phyloP scores from a whole-genome alignment of 2,329 filamentous ascomycete genomes.

The Phaeoacremonium minimum region DNA sequence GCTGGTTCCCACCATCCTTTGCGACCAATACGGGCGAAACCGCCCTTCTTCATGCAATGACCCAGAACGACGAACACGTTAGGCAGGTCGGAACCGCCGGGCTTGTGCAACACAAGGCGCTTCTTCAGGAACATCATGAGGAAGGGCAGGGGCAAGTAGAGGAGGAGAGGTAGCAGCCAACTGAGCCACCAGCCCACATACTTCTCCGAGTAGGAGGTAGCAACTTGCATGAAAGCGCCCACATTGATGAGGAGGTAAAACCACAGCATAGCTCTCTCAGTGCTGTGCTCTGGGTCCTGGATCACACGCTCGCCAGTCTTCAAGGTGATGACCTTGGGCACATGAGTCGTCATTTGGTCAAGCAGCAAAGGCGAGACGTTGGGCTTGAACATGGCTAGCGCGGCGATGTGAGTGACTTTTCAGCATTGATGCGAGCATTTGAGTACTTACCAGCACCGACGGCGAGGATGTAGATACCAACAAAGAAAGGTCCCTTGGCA shows the following conservation, averaged over 20 bases:
- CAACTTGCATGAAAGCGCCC: slow-evolving; percentile 55
- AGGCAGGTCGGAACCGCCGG: slow-evolving; percentile 61
- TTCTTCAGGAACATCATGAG: slow-evolving; percentile 54
- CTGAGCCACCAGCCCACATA: slow-evolving; percentile 74
- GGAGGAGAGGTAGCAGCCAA: slow-evolving; percentile 43
- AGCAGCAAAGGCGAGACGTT: slow-evolving; percentile 41
- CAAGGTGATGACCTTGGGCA: slow-evolving; percentile 33
- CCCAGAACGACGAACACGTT: slow-evolving; percentile 53
- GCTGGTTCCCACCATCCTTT: slow-evolving; percentile 55
- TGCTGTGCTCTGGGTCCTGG: slow-evolving; percentile 39
- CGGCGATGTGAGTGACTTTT: no score
- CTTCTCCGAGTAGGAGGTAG: slow-evolving; percentile 71
- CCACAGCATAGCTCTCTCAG: slow-evolving; percentile 39
- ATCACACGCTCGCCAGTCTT: slow-evolving; percentile 38
- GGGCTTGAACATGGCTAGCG: slow-evolving; percentile 56
- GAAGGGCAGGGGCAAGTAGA: slow-evolving; percentile 56
- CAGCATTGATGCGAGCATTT: no score
- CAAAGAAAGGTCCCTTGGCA: not conserved
- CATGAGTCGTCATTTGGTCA: slow-evolving; percentile 37
- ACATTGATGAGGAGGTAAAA: slow-evolving; percentile 66
- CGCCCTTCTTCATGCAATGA: slow-evolving; percentile 46
- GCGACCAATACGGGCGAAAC: slow-evolving; percentile 46
- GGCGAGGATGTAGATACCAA: slow-evolving; percentile 56
- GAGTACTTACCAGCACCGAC: slow-evolving; percentile 55
- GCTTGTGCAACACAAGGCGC: slow-evolving; percentile 50